Base-by-base conservation (phyloP, 345 rosid genomes). In the Linum tenue region DNA sequence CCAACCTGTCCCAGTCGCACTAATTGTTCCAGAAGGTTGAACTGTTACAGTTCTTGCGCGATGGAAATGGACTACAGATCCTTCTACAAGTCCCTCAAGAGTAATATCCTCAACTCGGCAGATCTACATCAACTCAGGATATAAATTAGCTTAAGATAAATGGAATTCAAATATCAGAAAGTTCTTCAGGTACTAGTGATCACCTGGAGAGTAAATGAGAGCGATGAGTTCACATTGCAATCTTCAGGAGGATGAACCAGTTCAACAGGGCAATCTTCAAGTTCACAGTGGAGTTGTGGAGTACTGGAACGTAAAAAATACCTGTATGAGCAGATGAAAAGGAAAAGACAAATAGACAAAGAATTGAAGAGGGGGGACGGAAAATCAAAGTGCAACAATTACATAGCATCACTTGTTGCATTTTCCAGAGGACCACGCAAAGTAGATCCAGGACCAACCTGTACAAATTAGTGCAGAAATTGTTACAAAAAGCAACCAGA, bases 201-300 rank as follows among this genome's bases (percentile, higher is more conserved):
- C 74, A 92, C 98, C 98, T 95, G 99, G 70, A 95, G 94, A 35
- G 99, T 95, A 77, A 95, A 95, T 53, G 99, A 79, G 65, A 95
- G 78, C 63, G 99, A 89, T 38, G 98, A 71, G 80, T 95, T 95
- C 79, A 95, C 96, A 77, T 86, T 95, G 94, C 99, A 95, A 77
- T 95, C 99, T 75, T 95, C 99, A 73, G 99, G 99, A 5, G 99
- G 99, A 69, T 74, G 80, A 53, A 95, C 82, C 16, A 95, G 78
- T 80, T 95, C 99, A 65, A 71, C 61, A 4, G 99, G 98, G 80
- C 99, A 95, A 67, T 84, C 83, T 76, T 86, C 79, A 63, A 65
- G 82, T 58, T 83, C 90, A 56, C 99, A 95, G 71, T 89, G 78
- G 67, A 91, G 97, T 80, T 78, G 87, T 55, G 96, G 99, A 6